A percentile compares a stretch with the other conserved stretches of the same genome.
Evolutionary conservation across 1,284 basidiomycete genomes (phyloP).

Genomic region (Ustilago esculenta): DNA sequence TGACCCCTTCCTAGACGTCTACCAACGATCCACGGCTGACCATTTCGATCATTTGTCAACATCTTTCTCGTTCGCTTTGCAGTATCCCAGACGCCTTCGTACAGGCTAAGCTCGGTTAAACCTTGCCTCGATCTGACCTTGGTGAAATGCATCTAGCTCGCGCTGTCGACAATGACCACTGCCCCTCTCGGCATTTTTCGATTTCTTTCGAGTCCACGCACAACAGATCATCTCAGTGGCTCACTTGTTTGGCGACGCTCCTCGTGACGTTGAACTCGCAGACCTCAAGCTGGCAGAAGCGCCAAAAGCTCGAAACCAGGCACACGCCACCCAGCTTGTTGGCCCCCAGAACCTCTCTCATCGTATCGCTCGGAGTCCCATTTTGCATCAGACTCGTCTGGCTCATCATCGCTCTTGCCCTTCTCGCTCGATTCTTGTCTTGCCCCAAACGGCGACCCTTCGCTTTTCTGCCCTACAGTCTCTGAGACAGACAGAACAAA

Average conservation of each 20-base stretch:
- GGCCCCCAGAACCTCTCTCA: no score
- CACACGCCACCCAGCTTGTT: no score
- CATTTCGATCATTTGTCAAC: neutral
- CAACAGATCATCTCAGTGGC: no score
- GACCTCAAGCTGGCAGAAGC: neutral
- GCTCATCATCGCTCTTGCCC: conserved; percentile 22
- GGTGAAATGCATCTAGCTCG: neutral
- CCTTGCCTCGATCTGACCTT: neutral
- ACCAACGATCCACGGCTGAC: neutral
- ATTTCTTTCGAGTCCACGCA: no score
- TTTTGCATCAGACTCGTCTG: conserved; percentile 21
- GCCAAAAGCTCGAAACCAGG: no score
- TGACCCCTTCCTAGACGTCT: neutral
- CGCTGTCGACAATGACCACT: neutral
- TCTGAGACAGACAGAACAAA: conserved; percentile 28
- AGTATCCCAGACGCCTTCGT: conserved; percentile 57
- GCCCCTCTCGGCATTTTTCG: neutral
- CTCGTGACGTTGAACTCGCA: no score
- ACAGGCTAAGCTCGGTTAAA: conserved; percentile 49
- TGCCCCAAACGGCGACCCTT: neutral
- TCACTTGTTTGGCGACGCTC: no score
- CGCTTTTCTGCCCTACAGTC: conserved; percentile 10
- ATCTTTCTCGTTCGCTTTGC: neutral
- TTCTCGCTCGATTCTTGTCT: neutral
- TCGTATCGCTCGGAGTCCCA: neutral